phyloP scores from a whole-genome alignment of 2,329 filamentous ascomycete genomes.

The Fusarium beomiforme region DNA sequence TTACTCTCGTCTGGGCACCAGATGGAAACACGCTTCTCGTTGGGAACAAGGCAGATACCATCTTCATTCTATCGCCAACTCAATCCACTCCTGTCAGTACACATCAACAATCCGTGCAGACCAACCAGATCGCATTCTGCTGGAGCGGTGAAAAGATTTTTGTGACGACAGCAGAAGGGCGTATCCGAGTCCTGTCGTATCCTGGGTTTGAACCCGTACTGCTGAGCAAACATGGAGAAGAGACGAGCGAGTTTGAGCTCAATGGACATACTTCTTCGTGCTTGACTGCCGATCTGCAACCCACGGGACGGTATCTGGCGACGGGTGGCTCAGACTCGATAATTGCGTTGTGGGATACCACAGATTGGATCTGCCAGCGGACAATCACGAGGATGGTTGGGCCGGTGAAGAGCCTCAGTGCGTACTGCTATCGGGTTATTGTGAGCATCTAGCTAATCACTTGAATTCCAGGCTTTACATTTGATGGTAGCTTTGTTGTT shows the following conservation, averaged over 20 bases:
- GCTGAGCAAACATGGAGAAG: conserved; percentile 57
- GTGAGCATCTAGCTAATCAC: conserved; percentile 15
- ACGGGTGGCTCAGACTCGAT: conserved; percentile 80
- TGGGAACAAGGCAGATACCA: conserved; percentile 74
- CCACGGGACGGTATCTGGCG: conserved; percentile 76
- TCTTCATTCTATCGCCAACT: conserved; percentile 71
- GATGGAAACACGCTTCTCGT: conserved; percentile 76
- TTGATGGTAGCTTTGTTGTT: conserved; percentile 79
- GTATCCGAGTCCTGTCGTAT: conserved; percentile 75
- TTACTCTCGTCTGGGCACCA: conserved; percentile 79
- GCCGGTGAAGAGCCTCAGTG: conserved; percentile 75
- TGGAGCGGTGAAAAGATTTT: conserved; percentile 78
- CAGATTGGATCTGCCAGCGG: conserved; percentile 78
- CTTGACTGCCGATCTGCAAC: conserved; percentile 74
- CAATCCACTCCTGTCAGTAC: conserved; percentile 65
- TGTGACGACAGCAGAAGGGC: conserved; percentile 76
- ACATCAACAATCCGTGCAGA: conserved; percentile 70
- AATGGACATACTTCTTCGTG: conserved; percentile 80
- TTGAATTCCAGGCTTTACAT: conserved; percentile 70
- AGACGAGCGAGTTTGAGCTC: conserved; percentile 66
- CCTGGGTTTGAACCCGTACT: conserved; percentile 69
- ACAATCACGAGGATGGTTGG: conserved; percentile 76
- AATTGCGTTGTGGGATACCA: conserved; percentile 81
- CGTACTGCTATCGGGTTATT: conserved; percentile 39
- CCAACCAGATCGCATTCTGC: conserved; percentile 79